Base-by-base conservation (phyloP, 1,284 basidiomycete species). In the Fomes fomentarius region DNA sequence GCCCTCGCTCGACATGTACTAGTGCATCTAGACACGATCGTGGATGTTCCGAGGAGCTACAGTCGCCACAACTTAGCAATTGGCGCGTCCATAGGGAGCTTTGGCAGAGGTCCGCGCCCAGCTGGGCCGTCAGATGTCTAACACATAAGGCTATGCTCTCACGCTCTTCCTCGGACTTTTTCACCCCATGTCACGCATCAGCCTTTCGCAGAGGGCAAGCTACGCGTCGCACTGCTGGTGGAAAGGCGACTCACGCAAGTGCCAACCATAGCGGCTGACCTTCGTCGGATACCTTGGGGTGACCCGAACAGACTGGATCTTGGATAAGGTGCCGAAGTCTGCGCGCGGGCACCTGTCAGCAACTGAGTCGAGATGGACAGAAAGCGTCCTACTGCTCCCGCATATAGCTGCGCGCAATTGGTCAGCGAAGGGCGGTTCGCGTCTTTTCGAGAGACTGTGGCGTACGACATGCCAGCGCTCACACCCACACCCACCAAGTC, bases 361-460 rank as follows among this genome's bases (percentile, higher is more conserved):
- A 30, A 12, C 28, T 30, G 28, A 7, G 7, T 7, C 28, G 28
- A 30, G 12, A 12, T 33, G 17, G 17, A 44, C 30, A 22, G 4
- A 2, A 24, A 2, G 17, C 30, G 19, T 14, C 52, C 7, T 12
- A 11, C 28, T 35, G 39, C 17, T 35, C 46, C 51, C n/a, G n/a
- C 45, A 42, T 35, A 24, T 17, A 26, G 43, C 19, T 30, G 33
- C 31, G 38, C 25, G 17, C 38, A 26, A 44, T 45, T 41, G 6
- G 39, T 47, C 44, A 38, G 45, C 19, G 35, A 46, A 33, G 34
- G 28, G 24, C 17, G 14, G 25, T 47, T 49, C 51, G 56, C 43
- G 47, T 21, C 35, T 38, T 38, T 52, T 56, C 51, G 24, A 52
- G 47, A 49, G 24, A 35, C 44, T 33, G 25, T 19, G 21, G 35